These are phyloP conservation scores for Ploettnerulaceae sp. DNA, from an alignment of 2,329 filamentous ascomycete genomes.

Conservation along the genomic window DNA sequence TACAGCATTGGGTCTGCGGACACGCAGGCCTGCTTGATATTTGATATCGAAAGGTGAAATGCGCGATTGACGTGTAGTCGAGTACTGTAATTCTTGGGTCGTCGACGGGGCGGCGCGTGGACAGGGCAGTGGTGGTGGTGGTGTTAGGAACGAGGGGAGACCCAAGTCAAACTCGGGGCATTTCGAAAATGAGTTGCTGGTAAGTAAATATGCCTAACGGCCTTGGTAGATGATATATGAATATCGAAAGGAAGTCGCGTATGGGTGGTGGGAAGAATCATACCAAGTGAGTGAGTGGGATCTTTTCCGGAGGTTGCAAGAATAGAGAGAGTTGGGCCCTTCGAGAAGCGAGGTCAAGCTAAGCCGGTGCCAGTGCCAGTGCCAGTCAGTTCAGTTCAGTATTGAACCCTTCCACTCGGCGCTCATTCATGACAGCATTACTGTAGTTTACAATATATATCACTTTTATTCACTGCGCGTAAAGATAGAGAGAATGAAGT, in stretches of 20 bases:
- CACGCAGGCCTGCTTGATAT: background rate
- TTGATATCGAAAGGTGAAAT: conserved; percentile 16
- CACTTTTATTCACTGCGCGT: too few species aligned
- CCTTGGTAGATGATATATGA: conserved; percentile 2
- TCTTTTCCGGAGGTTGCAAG: conserved; percentile 20
- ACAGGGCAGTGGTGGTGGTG: conserved; percentile 16
- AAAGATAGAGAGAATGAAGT: too few species aligned
- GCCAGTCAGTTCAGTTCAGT: too few species aligned
- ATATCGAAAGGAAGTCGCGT: conserved; percentile 9
- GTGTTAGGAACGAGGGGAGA: conserved; percentile 11
- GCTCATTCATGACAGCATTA: too few species aligned
- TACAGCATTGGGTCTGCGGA: conserved; percentile 24
- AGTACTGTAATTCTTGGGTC: conserved; percentile 12
- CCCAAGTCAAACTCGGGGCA: conserved; percentile 19
- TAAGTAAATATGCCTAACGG: background rate
- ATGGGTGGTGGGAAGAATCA: conserved; percentile 3
- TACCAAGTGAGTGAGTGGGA: conserved; percentile 3
- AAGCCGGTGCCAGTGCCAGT: background rate
- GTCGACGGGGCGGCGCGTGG: conserved; percentile 10
- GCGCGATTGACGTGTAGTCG: conserved; percentile 14
- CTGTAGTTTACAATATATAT: too few species aligned
- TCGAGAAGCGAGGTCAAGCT: conserved; percentile 4
- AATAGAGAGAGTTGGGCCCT: conserved; percentile 1
- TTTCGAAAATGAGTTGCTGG: conserved; percentile 9
- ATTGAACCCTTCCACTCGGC: too few species aligned